Conservation (phyloP, 345 rosid species). For the Erucastrum elatum region DNA sequence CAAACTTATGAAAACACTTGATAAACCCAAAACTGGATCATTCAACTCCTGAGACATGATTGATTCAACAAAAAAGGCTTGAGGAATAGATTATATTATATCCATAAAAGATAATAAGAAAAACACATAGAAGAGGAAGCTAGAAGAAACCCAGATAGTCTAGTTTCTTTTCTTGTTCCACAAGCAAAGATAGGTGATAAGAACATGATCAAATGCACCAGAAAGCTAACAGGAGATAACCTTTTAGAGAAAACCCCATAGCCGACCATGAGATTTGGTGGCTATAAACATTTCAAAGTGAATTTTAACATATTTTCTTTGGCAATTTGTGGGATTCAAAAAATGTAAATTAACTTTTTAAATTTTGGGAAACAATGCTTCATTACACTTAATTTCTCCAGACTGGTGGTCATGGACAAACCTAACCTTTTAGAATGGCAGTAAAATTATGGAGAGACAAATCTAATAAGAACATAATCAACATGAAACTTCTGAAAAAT, state of each 20-base stretch:
- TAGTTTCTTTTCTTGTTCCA: neutral
- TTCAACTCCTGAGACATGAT: conserved; percentile 30
- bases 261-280: neutral
- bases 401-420: neutral
- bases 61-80: neutral
- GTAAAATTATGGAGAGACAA: neutral
- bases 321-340: neutral
- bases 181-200: neutral
- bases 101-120: neutral
- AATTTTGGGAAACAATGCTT: neutral
- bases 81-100: neutral
- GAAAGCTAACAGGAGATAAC: neutral
- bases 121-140: neutral
- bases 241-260: neutral
- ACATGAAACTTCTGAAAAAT: neutral
- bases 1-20: conserved; percentile 29
- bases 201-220: conserved; percentile 10
- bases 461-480: too few species aligned
- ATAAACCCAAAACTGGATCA: conserved; percentile 21
- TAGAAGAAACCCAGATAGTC: neutral
- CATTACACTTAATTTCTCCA: neutral
- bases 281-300: neutral
- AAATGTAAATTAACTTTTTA: too few species aligned
- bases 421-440: neutral
- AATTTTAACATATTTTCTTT: neutral